Evolutionary conservation across 345 rosid species (phyloP).

Genomic region (Salix exigua): DNA sequence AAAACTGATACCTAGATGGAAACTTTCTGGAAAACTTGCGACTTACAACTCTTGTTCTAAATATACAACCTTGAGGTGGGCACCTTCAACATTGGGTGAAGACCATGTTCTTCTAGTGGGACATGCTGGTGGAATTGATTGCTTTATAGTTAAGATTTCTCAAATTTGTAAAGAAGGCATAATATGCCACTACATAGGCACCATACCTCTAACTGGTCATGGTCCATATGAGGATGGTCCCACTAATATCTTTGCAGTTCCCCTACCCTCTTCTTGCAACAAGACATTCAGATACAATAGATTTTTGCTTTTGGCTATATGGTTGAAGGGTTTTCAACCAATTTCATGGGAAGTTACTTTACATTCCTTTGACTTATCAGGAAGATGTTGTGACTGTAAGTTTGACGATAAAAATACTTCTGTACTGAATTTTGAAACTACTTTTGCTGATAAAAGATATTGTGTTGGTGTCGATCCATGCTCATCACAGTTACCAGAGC

Average conservation of each 20-base stretch:
- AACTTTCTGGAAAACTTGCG: constrained; percentile 49
- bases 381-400: constrained; percentile 43
- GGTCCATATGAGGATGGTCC: constrained; percentile 53
- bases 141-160: constrained; percentile 58
- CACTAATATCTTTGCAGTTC: constrained; percentile 49
- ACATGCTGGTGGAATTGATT: constrained; percentile 72
- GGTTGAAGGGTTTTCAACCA: constrained; percentile 63
- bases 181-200: constrained; percentile 52
- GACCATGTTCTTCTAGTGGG: constrained; percentile 66
- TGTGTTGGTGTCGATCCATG: constrained; percentile 48
- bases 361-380: constrained; percentile 43
- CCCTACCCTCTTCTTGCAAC: constrained; percentile 48
- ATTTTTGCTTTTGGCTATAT: constrained; percentile 67
- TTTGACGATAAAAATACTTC: constrained; percentile 36
- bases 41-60: constrained; percentile 34
- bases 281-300: constrained; percentile 42
- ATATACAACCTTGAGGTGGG: constrained; percentile 83
- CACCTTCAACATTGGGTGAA: constrained; percentile 52
- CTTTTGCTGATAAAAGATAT: constrained; percentile 44
- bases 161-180: constrained; percentile 32
- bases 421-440: constrained; percentile 44
- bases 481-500: constrained; percentile 65
- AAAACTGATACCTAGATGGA: constrained; percentile 53
- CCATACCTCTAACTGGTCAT: constrained; percentile 54
- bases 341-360: constrained; percentile 67